Base-by-base conservation (phyloP, 2,329 filamentous ascomycete species). In the Chrysoporthe puriensis region DNA sequence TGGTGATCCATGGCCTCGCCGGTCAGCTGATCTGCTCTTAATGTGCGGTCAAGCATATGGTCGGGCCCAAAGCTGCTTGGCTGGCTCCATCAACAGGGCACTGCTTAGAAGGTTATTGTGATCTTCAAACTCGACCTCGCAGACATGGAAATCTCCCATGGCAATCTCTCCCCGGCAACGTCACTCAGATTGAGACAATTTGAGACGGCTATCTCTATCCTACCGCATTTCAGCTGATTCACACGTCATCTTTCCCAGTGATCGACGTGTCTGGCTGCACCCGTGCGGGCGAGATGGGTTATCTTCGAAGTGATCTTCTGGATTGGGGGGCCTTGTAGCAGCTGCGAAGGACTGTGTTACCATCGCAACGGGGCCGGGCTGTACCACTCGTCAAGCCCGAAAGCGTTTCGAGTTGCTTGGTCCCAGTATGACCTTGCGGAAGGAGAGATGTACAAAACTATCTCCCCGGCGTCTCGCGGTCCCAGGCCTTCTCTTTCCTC, bases 131-230 rank as follows among this genome's bases (percentile, higher is more conserved):
- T 52, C 44, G 56, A 50, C 42, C 40, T 32, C 13, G 43, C 59
- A 13, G 44, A 57, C n/a, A 63, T 58, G 63, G 68, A 21, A 66
- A 70, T 70, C 43, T 54, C 43, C 14, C 26, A 67, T 70, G 68
- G 60, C 63, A 70, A 68, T 68, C 62, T 34, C 40, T 40, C 34
- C 56, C 52, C 48, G 26, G 8, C 66, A 68, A 70, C 66, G 68
- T 68, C 68, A 68, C 62, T 21, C n/a, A 60, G 16, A 59, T 59
- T 60, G 34, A 65, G 63, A 64, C 63, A 64, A 26, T 4, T 21
- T 40, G 52, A 48, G 32, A 58, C 52, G 4, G 26, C 18, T 32
- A 26, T 26, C 56, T 32, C 21, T 42, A 34, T 65, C 26, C 26
- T 42, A 26, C n/a, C 26, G 21, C 36, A 26, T 34, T 58, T 43